phyloP scores from a whole-genome alignment of 768 basidiomycete species.

The Jaapia argillacea region DNA sequence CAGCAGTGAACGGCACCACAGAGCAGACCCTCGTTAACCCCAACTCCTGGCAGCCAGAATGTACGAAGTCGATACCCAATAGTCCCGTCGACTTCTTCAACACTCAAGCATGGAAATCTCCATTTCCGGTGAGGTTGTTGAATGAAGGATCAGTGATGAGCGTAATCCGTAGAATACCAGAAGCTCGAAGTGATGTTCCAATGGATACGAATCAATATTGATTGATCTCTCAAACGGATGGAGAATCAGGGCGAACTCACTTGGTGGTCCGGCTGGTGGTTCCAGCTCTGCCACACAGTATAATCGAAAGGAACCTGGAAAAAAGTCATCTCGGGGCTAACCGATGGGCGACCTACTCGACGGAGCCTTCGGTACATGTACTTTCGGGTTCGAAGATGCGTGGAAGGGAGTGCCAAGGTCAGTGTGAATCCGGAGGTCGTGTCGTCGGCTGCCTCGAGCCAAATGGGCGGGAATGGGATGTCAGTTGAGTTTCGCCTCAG shows the following conservation, averaged over 20 bases:
- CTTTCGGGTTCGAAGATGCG: slow-evolving; percentile 7
- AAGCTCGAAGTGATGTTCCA: background rate
- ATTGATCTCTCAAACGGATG: too few relatives aligned
- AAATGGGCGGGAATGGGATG: background rate
- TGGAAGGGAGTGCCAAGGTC: slow-evolving; percentile 9
- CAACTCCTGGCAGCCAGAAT: slow-evolving; percentile 4
- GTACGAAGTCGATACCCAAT: slow-evolving; percentile 13
- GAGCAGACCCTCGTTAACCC: background rate
- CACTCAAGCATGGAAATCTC: slow-evolving; percentile 17
- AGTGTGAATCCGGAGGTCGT: background rate
- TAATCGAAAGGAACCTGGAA: slow-evolving; percentile 36
- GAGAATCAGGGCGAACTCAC: background rate
- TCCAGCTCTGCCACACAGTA: slow-evolving; percentile 49
- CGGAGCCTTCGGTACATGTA: slow-evolving; percentile 7
- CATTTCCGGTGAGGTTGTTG: too few relatives aligned
- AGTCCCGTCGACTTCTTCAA: slow-evolving; percentile 13
- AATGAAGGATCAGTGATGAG: background rate
- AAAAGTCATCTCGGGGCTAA: slow-evolving; percentile 23
- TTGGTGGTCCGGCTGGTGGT: slow-evolving; percentile 37
- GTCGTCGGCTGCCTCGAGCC: background rate
- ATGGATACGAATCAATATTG: background rate
- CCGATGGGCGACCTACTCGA: background rate
- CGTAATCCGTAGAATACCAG: background rate
- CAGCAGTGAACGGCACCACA: background rate
- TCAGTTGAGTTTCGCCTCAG: background rate